Evolutionary conservation across 352 stramenopile species (phyloP).

Genomic region (Thraustochytrium sp.): DNA sequence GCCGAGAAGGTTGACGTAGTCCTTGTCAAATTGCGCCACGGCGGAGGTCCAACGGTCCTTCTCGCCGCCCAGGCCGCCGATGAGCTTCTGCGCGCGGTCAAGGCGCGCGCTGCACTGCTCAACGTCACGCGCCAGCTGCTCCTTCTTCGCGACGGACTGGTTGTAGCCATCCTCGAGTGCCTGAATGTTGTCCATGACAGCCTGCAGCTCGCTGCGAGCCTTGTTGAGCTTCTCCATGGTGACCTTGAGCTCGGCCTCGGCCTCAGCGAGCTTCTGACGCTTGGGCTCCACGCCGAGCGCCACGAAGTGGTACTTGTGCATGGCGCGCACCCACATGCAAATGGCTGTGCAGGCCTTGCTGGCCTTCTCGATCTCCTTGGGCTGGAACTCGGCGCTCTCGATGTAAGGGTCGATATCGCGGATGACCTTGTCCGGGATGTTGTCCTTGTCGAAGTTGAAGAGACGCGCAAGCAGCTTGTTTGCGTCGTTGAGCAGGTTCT

Average conservation of each 20-base stretch:
- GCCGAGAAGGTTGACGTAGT: constrained; percentile 82
- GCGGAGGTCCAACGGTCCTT: constrained; percentile 86
- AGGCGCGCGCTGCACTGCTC: constrained; percentile 86
- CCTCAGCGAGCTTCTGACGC: constrained; percentile 79
- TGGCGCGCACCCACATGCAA: constrained; percentile 89
- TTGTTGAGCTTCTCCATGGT: constrained; percentile 78
- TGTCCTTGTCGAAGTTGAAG: constrained; percentile 91
- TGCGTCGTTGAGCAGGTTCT: constrained; percentile 80
- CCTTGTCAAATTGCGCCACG: constrained; percentile 62
- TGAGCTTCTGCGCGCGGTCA: constrained; percentile 82
- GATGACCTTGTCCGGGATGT: constrained; percentile 78
- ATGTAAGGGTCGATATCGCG: constrained; percentile 76
- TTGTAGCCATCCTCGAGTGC: constrained; percentile 76
- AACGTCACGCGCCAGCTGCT: constrained; percentile 64
- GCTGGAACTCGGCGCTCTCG: constrained; percentile 80
- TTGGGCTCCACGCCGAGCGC: constrained; percentile 88
- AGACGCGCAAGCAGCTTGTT: constrained; percentile 80
- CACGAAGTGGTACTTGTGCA: constrained; percentile 92
- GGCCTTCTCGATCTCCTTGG: constrained; percentile 86
- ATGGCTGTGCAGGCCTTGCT: constrained; percentile 84
- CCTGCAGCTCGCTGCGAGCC: constrained; percentile 80
- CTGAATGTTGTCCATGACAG: constrained; percentile 82
- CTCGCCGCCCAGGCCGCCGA: constrained; percentile 85
- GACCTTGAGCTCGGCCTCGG: constrained; percentile 70
- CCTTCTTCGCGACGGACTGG: constrained; percentile 83